These are phyloP conservation scores for Nepenthes mirabilis DNA, from an alignment of 148 eudicot species.

Conservation along the genomic window DNA sequence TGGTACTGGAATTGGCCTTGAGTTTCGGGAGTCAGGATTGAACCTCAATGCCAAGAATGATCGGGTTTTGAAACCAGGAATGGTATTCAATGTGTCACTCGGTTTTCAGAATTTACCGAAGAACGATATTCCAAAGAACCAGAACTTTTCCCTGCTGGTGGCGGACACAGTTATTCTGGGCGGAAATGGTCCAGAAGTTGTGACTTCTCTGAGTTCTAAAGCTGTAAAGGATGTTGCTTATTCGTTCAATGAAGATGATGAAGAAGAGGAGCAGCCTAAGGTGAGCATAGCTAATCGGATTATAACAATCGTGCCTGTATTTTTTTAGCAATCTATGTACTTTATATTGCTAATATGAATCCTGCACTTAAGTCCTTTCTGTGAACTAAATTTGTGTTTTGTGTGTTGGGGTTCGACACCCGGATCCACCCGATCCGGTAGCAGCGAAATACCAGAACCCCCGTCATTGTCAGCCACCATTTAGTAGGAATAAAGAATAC, in stretches of 20 bases:
- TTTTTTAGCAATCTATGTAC: neutral
- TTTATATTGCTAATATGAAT: neutral
- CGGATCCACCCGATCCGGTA: no score
- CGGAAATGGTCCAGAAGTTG: constrained; percentile 37
- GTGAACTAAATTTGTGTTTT: no score
- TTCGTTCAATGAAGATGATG: constrained; percentile 74
- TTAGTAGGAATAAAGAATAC: no score
- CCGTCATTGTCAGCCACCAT: no score
- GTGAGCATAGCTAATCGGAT: constrained; percentile 5
- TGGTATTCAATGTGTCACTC: constrained; percentile 69
- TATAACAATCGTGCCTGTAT: neutral
- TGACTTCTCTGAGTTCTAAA: constrained; percentile 49
- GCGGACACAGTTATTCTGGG: constrained; percentile 70
- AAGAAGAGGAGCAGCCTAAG: constrained; percentile 39
- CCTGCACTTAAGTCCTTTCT: no score
- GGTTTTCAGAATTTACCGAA: constrained; percentile 78
- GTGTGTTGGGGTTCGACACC: no score
- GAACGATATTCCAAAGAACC: constrained; percentile 47
- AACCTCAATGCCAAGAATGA: constrained; percentile 68
- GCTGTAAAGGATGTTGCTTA: constrained; percentile 74
- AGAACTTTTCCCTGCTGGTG: constrained; percentile 55
- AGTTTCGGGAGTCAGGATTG: constrained; percentile 80
- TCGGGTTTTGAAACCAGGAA: constrained; percentile 50
- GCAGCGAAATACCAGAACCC: no score
- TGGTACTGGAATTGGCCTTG: constrained; percentile 89